Base-by-base conservation (phyloP, 768 basidiomycete genomes). In the Leccinum obscurum region DNA sequence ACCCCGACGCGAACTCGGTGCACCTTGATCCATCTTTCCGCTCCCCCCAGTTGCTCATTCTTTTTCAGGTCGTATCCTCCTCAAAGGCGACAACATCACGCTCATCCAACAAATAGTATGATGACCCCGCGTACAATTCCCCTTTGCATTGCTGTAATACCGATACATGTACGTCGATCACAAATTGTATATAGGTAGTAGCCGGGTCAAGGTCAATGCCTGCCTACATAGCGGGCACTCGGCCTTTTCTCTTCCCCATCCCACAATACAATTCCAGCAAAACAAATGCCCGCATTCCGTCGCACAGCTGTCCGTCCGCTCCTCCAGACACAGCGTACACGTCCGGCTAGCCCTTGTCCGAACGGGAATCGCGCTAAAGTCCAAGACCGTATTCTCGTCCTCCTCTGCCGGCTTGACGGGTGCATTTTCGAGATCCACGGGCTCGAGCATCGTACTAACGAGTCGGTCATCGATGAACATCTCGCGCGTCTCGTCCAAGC, bases 21-120 rank as follows among this genome's bases (percentile, higher is more conserved):
- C 58, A 85, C 75, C 10, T 46, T 51, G 46, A n/a, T 22, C 55
- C 54, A 55, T 60, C 20, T 28, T 51, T 56, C 17, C 22, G 2
- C 14, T 57, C 0, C 54, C 32, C 17, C 39, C 60, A 55, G 30
- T 53, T 32, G 9, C 51, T 60, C 7, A 55, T 52, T 4, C 24
- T 8, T 32, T 35, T 24, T 11, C 68, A 98, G 96, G 96, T 20
- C 92, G 96, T 59, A 93, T 98, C 74, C 81, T 98, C 66, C 81
- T 98, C 64, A 98, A 98, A 77, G 96, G 96, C 60, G 96, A 98
- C 73, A 97, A 95, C 73, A 98, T 98, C 71, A 98, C 96, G n/a
- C 85, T 95, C 56, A 96, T 98, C 72, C 93, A 96, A 72, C 90
- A 88, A 76, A 64, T 78, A 30, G 72, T 70, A 70, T 78, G 64